Percentiles rank a stretch among this genome's conserved stretches.
Evolutionary conservation across 108 stramenopile genomes (phyloP).

Genomic region (Fragilaria radians): DNA sequence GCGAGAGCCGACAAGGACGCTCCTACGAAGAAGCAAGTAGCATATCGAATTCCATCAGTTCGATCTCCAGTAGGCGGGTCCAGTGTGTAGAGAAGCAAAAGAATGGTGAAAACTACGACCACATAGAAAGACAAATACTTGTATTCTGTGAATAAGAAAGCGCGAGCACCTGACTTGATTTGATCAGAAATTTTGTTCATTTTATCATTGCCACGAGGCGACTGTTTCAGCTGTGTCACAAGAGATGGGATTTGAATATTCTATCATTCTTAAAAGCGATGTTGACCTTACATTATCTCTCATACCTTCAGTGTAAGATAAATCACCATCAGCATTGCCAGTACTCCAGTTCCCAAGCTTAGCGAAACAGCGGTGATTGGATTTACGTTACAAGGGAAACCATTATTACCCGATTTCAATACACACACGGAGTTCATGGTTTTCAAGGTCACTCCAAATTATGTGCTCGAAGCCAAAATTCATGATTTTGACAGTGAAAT

Average conservation of each 20-base stretch:
- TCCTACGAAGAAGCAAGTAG: constrained; percentile 76
- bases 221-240: constrained; percentile 27
- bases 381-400: constrained; percentile 42
- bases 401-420: background rate
- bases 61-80: constrained; percentile 36
- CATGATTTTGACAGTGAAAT: too few relatives aligned
- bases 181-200: constrained; percentile 71
- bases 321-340: constrained; percentile 43
- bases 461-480: too few relatives aligned
- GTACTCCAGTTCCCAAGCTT: constrained; percentile 33
- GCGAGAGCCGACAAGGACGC: constrained; percentile 73
- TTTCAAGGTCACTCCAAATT: too few relatives aligned
- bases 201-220: constrained; percentile 47
- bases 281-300: background rate
- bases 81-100: constrained; percentile 42
- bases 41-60: constrained; percentile 75
- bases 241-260: constrained; percentile 4
- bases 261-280: background rate
- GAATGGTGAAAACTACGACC: constrained; percentile 41
- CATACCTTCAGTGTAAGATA: constrained; percentile 39
- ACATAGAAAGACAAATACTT: constrained; percentile 79
- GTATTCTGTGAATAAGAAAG: constrained; percentile 92
- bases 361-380: constrained; percentile 40
- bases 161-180: constrained; percentile 85
- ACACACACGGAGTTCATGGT: too few relatives aligned